Evolutionary conservation across 148 eudicot species (phyloP).

Genomic region (Rhododendron griersonianum): DNA sequence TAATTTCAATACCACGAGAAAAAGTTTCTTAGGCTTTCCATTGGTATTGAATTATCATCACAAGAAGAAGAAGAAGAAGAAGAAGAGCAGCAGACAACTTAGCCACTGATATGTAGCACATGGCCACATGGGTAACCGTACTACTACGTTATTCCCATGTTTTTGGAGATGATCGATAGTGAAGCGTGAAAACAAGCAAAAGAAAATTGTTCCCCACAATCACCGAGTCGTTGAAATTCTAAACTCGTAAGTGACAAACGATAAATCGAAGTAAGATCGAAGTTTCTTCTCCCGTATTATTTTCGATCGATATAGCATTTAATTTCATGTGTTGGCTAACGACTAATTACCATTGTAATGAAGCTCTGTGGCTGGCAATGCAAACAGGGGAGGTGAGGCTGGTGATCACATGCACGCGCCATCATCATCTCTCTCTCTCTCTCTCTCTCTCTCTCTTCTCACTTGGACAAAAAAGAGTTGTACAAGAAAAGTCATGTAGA

Average conservation of each 20-base stretch:
- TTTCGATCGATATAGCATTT: background rate
- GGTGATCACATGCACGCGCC: background rate
- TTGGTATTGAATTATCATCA: background rate
- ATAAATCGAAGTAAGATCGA: background rate
- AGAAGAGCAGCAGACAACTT: background rate
- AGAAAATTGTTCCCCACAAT: background rate
- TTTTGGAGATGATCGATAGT: background rate
- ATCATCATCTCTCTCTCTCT: background rate
- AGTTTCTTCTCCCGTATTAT: background rate
- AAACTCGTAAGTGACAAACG: background rate
- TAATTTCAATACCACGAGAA: conserved; percentile 7
- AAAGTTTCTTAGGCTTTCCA: background rate
- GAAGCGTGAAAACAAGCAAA: background rate
- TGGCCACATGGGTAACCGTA: background rate
- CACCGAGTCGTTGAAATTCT: background rate
- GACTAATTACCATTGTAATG: conserved; percentile 17
- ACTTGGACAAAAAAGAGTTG: background rate
- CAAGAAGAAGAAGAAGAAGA: background rate
- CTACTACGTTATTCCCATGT: background rate
- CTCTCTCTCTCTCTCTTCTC: background rate
- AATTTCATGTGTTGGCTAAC: background rate
- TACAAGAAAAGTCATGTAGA: background rate
- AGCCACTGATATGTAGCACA: background rate
- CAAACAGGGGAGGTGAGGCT: conserved; percentile 18
- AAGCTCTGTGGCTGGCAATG: conserved; percentile 20